phyloP scores from a whole-genome alignment of 345 rosid genomes.

The Gossypium mustelinum region DNA sequence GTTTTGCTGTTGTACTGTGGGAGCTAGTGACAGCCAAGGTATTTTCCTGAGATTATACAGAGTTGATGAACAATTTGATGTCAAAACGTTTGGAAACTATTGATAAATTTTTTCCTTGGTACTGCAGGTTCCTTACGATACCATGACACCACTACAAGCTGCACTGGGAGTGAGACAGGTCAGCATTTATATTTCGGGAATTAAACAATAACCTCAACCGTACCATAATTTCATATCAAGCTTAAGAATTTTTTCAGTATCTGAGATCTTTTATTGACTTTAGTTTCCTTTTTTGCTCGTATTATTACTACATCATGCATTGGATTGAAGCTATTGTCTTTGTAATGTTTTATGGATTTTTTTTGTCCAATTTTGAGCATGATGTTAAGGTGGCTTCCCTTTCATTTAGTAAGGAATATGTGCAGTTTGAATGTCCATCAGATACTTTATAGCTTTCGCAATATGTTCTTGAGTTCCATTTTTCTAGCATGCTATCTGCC shows the following conservation, averaged over 20 bases:
- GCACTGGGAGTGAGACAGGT: constrained; percentile 88
- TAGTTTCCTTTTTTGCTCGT: not conserved
- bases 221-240: not conserved
- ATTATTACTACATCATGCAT: not conserved
- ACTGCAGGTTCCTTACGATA: constrained; percentile 60
- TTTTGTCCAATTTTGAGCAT: not conserved
- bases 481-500: not conserved
- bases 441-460: not conserved
- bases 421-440: not conserved
- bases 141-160: constrained; percentile 71
- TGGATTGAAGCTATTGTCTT: not conserved
- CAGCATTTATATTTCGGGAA: not conserved
- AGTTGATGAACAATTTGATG: not conserved
- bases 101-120: constrained; percentile 10
- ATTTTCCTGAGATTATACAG: constrained; percentile 11
- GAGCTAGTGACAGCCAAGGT: constrained; percentile 80
- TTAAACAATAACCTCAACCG: not conserved
- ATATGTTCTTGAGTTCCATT: not conserved
- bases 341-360: not conserved
- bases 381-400: not conserved
- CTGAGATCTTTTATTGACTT: not conserved
- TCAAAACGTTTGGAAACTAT: not conserved
- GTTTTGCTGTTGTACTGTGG: constrained; percentile 79
- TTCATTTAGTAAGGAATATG: not conserved
- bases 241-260: not conserved